These are phyloP conservation scores for Cutaneotrichosporon arboriforme DNA, from an alignment of 1,284 basidiomycete genomes.

Conservation along the genomic window DNA sequence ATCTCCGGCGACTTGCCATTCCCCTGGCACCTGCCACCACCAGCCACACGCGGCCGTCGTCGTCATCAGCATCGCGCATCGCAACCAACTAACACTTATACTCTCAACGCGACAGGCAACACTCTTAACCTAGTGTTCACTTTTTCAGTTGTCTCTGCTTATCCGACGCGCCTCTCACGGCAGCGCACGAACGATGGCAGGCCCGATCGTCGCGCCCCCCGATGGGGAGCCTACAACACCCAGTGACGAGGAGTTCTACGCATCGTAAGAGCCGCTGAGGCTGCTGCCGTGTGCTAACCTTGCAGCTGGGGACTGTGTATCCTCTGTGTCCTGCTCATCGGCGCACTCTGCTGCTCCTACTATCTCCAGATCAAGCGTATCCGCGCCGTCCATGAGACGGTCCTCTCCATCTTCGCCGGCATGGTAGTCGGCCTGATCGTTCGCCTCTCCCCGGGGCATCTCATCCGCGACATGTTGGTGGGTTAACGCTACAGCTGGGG, in stretches of 20 bases:
- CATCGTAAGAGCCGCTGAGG: slow-evolving; percentile 52
- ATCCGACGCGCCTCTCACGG: too few species aligned
- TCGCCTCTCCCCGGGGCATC: slow-evolving; percentile 80
- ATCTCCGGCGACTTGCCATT: too few species aligned
- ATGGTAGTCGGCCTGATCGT: slow-evolving; percentile 94
- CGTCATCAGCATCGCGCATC: too few species aligned
- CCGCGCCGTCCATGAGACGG: slow-evolving; percentile 91
- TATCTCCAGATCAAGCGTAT: slow-evolving; percentile 96
- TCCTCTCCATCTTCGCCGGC: slow-evolving; percentile 88
- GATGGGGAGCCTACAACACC: slow-evolving; percentile 32
- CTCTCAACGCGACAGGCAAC: too few species aligned
- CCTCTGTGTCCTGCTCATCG: slow-evolving; percentile 86
- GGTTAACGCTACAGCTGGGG: slow-evolving; percentile 46
- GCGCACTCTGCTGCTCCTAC: slow-evolving; percentile 94
- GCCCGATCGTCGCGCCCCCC: slow-evolving; percentile 26
- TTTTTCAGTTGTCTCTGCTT: too few species aligned
- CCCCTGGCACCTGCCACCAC: too few species aligned
- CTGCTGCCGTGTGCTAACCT: not conserved
- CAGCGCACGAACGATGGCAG: too few species aligned
- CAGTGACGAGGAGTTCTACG: slow-evolving; percentile 83
- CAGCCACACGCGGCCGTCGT: too few species aligned
- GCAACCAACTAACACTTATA: too few species aligned
- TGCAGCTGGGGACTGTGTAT: slow-evolving; percentile 78
- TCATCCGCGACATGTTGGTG: slow-evolving; percentile 96
- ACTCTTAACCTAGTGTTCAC: too few species aligned